Percentiles rank a stretch among this genome's conserved stretches.
Conservation (phyloP, 768 basidiomycete genomes). For the Xerocomus spinulosus region DNA sequence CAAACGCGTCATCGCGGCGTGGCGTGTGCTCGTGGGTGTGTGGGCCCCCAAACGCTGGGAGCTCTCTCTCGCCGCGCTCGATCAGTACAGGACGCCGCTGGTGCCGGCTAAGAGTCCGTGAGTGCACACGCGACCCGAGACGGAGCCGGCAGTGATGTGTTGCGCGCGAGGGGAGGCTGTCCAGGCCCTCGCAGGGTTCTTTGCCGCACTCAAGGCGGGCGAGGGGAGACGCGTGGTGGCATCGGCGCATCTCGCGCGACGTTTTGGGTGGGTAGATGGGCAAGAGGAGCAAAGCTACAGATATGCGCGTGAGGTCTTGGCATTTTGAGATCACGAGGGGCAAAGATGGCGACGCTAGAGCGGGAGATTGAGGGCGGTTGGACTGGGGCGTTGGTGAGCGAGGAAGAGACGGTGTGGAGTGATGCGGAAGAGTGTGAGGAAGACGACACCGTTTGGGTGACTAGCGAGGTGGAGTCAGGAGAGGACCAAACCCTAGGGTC, state of each 20-base stretch:
- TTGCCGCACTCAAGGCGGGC: slow-evolving; percentile 57
- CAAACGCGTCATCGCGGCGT: slow-evolving; percentile 87
- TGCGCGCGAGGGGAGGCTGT: slow-evolving; percentile 83
- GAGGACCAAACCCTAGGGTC: slow-evolving; percentile 13
- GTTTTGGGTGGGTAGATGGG: slow-evolving; percentile 40
- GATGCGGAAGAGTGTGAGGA: slow-evolving; percentile 26
- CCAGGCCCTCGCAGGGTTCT: slow-evolving; percentile 66
- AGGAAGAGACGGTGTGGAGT: slow-evolving; percentile 33
- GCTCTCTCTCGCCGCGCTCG: slow-evolving; percentile 65
- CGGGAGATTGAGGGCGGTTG: slow-evolving; percentile 57
- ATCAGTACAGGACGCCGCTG: slow-evolving; percentile 64
- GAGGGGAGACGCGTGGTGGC: slow-evolving; percentile 45
- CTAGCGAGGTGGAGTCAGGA: slow-evolving; percentile 11
- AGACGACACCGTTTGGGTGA: slow-evolving; percentile 32
- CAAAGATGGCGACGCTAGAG: slow-evolving; percentile 54
- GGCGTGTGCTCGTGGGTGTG: slow-evolving; percentile 93
- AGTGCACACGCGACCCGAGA: slow-evolving; percentile 33
- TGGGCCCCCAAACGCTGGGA: slow-evolving; percentile 89
- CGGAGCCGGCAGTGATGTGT: no score
- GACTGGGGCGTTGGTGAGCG: slow-evolving; percentile 60
- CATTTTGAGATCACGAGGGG: slow-evolving; percentile 68
- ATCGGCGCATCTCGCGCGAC: slow-evolving; percentile 44
- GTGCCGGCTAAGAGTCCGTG: slow-evolving; percentile 68
- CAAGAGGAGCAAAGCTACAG: slow-evolving; percentile 48
- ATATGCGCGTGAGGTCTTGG: slow-evolving; percentile 64